phyloP scores from a whole-genome alignment of 2,329 filamentous ascomycete genomes.

The Scopulariopsis brevicaulis region DNA sequence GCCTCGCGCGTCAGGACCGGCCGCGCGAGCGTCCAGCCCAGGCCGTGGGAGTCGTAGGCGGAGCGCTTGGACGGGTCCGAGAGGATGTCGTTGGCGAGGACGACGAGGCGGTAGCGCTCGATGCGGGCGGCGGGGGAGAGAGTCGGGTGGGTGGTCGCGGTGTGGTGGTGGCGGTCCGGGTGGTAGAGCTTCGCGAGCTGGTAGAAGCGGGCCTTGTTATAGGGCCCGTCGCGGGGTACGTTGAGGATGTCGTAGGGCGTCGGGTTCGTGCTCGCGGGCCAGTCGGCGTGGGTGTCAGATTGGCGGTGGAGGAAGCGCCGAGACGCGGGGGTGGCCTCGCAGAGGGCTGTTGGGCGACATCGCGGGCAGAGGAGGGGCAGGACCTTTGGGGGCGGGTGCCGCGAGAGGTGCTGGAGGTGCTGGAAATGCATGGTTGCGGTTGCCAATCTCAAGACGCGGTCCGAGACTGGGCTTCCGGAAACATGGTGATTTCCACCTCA shows the following conservation, averaged over 20 bases:
- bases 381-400: background rate
- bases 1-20: conserved; percentile 31
- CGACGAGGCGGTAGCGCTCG: conserved; percentile 83
- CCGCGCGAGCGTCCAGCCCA: conserved; percentile 61
- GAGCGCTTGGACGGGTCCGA: conserved; percentile 68
- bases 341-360: background rate
- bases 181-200: conserved; percentile 94
- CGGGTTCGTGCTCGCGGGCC: conserved; percentile 40
- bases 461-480: background rate
- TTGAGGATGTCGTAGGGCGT: conserved; percentile 89
- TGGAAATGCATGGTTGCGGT: background rate
- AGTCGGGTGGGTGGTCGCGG: conserved; percentile 9
- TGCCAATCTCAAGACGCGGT: background rate
- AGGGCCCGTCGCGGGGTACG: conserved; percentile 41
- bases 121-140: conserved; percentile 28
- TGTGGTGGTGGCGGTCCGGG: conserved; percentile 47
- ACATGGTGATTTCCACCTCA: background rate
- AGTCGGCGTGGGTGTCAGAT: conserved; percentile 13
- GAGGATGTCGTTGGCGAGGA: conserved; percentile 80
- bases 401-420: background rate
- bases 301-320: background rate
- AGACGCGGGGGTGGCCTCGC: background rate
- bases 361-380: background rate
- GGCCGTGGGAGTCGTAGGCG: conserved; percentile 71
- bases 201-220: conserved; percentile 78